A percentile compares a stretch with the other conserved stretches of the same genome.
Conservation (phyloP, 805 yeast genomes). For the Yarrowia alimentaria region DNA sequence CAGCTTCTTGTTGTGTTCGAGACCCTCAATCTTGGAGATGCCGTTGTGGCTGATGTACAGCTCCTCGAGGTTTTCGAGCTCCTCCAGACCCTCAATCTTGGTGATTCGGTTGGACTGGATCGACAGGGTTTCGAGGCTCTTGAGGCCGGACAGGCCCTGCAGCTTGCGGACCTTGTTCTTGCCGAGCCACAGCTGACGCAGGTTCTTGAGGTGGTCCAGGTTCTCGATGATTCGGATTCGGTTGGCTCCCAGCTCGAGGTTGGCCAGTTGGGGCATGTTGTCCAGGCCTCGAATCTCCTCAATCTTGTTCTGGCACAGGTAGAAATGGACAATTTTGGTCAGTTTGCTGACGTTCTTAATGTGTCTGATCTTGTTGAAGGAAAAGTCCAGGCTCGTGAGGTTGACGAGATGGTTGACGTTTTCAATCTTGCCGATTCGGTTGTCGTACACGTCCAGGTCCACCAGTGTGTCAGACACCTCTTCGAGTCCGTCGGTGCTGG, state of each 20-base stretch:
- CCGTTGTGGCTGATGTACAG: conserved; percentile 86
- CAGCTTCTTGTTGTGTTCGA: conserved; percentile 66
- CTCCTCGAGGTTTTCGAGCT: conserved; percentile 71
- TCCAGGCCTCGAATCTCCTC: conserved; percentile 66
- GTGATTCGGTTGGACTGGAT: conserved; percentile 83
- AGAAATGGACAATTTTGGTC: conserved; percentile 62
- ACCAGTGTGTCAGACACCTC: conserved; percentile 55
- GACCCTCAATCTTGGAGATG: conserved; percentile 67
- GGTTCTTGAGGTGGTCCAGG: conserved; percentile 51
- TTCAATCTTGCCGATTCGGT: conserved; percentile 76
- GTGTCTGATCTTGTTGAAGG: conserved; percentile 84
- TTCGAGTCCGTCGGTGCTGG: conserved; percentile 70
- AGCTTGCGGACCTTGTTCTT: conserved; percentile 71
- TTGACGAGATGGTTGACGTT: conserved; percentile 57
- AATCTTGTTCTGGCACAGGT: conserved; percentile 86
- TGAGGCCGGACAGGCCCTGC: conserved; percentile 58
- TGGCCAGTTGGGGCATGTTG: conserved; percentile 54
- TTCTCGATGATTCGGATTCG: conserved; percentile 55
- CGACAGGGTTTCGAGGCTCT: conserved; percentile 69
- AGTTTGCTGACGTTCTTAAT: conserved; percentile 73
- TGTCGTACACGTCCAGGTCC: conserved; percentile 88
- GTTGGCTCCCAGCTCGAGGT: conserved; percentile 91
- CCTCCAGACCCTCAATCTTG: conserved; percentile 78
- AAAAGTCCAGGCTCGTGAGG: conserved; percentile 67
- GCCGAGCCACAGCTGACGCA: conserved; percentile 88